Base-by-base conservation (phyloP, 2,329 filamentous ascomycete species). In the Paecilomyces sp. region DNA sequence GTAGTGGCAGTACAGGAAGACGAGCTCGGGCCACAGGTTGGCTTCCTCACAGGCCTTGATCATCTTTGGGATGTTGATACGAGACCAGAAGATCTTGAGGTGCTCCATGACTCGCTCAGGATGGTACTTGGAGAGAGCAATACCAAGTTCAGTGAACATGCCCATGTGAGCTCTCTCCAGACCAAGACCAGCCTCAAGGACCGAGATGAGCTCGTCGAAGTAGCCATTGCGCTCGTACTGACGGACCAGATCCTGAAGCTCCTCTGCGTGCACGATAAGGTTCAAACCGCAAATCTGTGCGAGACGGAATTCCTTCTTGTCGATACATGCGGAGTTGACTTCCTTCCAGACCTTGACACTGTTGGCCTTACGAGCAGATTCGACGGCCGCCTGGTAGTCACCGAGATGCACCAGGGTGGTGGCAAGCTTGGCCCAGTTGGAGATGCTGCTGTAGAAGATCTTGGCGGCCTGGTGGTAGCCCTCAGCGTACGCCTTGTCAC, bases 341-440 rank as follows among this genome's bases (percentile, higher is more conserved):
- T 99, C 91, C 79, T 94, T 96, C 94, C 94, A 99, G 57, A 99
- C 94, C 82, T 96, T 97, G 78, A 97, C 92, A 77, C 91, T 97
- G 83, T 97, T 99, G 69, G 94, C 94, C 80, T 99, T 97, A 74
- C 94, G 90, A 28, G 95, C 94, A 71, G 92, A 97, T 75, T 99
- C 94, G 51, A 99, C 94, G 54, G 94, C 94, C 67, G 91, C 91
- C 77, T 99, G 95, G 80, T 99, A 97, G 68, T 99, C 94, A 65
- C 88, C 89, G 6, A 99, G 86, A 75, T 97, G 92, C n/a, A 99
- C 94, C 62, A 97, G 85, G 11, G 94, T 99, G 11, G 94, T 97
- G 13, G 94, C 92, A 69, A 99, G 87, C 82, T 99, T 99, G 59
- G 93, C 93, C 94, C 94, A 99, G 84, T 99, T 99, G 58, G 94